Base-by-base conservation (phyloP, 75 land plant species). In the Azolla pinnata region DNA sequence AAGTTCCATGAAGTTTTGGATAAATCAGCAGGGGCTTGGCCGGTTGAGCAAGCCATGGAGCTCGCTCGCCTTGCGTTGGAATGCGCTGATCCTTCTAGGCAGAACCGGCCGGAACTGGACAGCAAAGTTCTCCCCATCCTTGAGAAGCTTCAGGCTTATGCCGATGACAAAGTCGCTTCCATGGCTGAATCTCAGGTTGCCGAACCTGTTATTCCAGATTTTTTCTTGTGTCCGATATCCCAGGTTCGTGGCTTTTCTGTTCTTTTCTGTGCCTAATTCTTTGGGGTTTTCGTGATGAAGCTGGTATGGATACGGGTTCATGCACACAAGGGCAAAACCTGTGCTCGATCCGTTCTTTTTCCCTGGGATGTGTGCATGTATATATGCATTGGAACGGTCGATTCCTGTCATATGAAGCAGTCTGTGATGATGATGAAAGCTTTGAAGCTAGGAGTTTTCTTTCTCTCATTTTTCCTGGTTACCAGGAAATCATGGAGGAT, bases 401-500 rank as follows among this genome's bases (percentile, higher is more conserved):
- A n/a, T n/a, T n/a, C n/a, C n/a, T n/a, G n/a, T n/a, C n/a, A n/a
- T n/a, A n/a, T n/a, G n/a, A n/a, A n/a, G n/a, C n/a, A n/a, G n/a
- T n/a, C n/a, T n/a, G n/a, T n/a, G n/a, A n/a, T n/a, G n/a, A n/a
- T n/a, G n/a, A n/a, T n/a, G n/a, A n/a, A n/a, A n/a, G 42, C 42
- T 38, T 38, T 7, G 7, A 7, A 38, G 42, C 42, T 7, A 38
- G 7, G 49, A 46, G 49, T 14, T 46, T 46, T 46, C 49, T 46
- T 46, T 4, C 4, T 46, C 17, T 46, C 4, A 4, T 4, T 3
- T 18, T 17, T 46, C 61, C 10, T 59, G 19, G 5, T 59, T 35
- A 50, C 40, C 79, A 83, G 86, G 86, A 79, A 61, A 76, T 83
- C 26, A 83, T 83, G 86, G 59, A 70, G 9, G 77, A 79, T 31